Conservation (phyloP, 352 stramenopile species). For the Phytophthora tubulina region DNA sequence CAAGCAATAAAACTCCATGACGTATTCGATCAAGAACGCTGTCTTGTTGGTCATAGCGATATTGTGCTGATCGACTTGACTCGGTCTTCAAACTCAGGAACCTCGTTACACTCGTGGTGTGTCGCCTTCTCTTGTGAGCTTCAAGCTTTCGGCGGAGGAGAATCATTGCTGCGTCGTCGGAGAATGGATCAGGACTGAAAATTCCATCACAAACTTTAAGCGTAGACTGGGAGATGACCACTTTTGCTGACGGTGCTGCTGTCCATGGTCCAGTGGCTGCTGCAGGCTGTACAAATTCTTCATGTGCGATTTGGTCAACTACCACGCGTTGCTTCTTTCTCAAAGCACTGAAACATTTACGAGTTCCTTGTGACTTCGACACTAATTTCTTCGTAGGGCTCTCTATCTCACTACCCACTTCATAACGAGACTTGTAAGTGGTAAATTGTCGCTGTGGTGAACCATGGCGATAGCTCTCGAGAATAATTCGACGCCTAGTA, state of each 20-base stretch:
- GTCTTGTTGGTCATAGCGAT: conserved; percentile 15
- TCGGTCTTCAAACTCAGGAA: conserved; percentile 1
- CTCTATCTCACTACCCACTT: neutral
- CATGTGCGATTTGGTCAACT: neutral
- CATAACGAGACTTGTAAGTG: neutral
- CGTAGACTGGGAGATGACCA: conserved; percentile 16
- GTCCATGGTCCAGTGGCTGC: conserved; percentile 5
- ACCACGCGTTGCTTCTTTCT: conserved; percentile 7
- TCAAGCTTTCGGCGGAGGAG: conserved; percentile 23
- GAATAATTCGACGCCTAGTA: conserved; percentile 20
- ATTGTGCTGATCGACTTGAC: conserved; percentile 10
- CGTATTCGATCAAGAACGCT: neutral
- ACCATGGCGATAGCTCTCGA: conserved; percentile 14
- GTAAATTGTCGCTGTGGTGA: conserved; percentile 16
- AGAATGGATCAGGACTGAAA: conserved; percentile 26
- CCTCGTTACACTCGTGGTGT: neutral
- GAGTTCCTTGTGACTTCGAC: neutral
- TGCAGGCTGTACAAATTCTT: neutral
- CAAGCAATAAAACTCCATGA: neutral
- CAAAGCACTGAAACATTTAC: neutral
- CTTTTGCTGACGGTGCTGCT: conserved; percentile 7
- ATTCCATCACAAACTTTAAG: conserved; percentile 33
- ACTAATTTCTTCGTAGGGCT: neutral
- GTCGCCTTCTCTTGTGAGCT: neutral
- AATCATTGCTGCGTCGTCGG: conserved; percentile 27